phyloP scores from a whole-genome alignment of 768 basidiomycete genomes.

The Collybia sordida region DNA sequence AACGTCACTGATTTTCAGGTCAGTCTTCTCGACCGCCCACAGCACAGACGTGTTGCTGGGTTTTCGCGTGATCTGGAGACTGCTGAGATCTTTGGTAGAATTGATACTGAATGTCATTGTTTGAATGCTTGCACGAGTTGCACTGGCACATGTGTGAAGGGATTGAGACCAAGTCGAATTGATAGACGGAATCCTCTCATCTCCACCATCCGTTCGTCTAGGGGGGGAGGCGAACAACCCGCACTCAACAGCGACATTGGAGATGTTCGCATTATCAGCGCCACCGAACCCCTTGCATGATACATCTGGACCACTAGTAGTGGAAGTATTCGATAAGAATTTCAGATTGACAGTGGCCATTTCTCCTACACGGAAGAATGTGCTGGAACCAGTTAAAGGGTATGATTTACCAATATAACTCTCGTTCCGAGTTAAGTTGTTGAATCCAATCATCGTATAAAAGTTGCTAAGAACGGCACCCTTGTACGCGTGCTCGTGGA shows the following conservation, averaged over 20 bases:
- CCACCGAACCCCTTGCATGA: slow-evolving; percentile 17
- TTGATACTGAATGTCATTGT: slow-evolving; percentile 13
- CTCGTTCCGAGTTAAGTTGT: slow-evolving; percentile 14
- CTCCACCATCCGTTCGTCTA: slow-evolving; percentile 18
- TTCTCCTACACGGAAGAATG: slow-evolving; percentile 6
- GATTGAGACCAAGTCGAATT: slow-evolving; percentile 21
- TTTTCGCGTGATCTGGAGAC: slow-evolving; percentile 5
- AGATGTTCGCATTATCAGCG: slow-evolving; percentile 15
- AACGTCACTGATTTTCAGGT: slow-evolving; percentile 9
- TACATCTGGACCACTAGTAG: not conserved
- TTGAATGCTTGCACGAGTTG: slow-evolving; percentile 13
- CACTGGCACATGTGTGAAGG: slow-evolving; percentile 16
- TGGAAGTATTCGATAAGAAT: slow-evolving; percentile 1
- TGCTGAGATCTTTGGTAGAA: slow-evolving; percentile 3
- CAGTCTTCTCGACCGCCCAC: slow-evolving; percentile 11
- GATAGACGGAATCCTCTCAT: slow-evolving; percentile 5
- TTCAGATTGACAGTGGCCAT: slow-evolving; percentile 3
- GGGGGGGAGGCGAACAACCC: slow-evolving; percentile 16
- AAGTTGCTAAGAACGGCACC: slow-evolving; percentile 18
- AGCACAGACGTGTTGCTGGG: slow-evolving; percentile 11
- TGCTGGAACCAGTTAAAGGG: slow-evolving; percentile 1
- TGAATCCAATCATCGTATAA: slow-evolving; percentile 10
- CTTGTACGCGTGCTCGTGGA: slow-evolving; percentile 18
- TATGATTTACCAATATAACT: slow-evolving; percentile 12
- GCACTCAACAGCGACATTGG: slow-evolving; percentile 19